Evolutionary conservation across 306 rosid species (phyloP).

Genomic region (Pachyrhizus erosus): DNA sequence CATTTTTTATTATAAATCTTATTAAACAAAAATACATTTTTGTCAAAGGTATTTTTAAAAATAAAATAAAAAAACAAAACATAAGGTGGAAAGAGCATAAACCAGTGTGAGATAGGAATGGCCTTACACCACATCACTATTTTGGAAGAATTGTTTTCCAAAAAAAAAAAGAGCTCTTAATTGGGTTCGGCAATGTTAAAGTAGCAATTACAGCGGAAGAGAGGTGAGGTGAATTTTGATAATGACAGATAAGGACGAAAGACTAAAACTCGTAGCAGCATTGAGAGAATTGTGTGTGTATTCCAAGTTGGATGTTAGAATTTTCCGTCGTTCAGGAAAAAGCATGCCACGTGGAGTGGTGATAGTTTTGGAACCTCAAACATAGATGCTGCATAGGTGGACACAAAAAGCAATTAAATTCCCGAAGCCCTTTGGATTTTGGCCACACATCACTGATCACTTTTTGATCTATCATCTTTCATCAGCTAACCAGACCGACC

Average conservation of each 20-base stretch:
- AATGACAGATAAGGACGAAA: no score
- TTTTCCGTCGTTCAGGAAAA: not conserved
- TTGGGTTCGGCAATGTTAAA: no score
- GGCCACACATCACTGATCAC: slow-evolving; percentile 62
- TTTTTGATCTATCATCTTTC: not conserved
- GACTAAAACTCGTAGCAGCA: not conserved
- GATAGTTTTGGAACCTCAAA: slow-evolving; percentile 16
- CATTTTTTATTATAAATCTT: no score
- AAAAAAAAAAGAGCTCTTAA: not conserved
- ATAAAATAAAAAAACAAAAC: no score
- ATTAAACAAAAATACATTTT: no score
- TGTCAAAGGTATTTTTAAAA: no score
- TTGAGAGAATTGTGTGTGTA: not conserved
- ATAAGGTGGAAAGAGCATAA: no score
- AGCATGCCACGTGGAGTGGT: slow-evolving; percentile 48
- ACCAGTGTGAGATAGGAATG: no score
- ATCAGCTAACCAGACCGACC: not conserved
- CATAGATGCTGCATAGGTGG: slow-evolving; percentile 45
- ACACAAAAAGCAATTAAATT: slow-evolving; percentile 1
- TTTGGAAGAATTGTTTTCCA: no score
- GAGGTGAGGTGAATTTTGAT: not conserved
- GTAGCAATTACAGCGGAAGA: no score
- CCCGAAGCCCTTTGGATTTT: slow-evolving; percentile 25
- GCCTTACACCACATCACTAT: no score
- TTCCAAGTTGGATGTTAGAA: not conserved